Base-by-base conservation (phyloP, 73 alveolate genomes). In the Paramecium sexaurelia region DNA sequence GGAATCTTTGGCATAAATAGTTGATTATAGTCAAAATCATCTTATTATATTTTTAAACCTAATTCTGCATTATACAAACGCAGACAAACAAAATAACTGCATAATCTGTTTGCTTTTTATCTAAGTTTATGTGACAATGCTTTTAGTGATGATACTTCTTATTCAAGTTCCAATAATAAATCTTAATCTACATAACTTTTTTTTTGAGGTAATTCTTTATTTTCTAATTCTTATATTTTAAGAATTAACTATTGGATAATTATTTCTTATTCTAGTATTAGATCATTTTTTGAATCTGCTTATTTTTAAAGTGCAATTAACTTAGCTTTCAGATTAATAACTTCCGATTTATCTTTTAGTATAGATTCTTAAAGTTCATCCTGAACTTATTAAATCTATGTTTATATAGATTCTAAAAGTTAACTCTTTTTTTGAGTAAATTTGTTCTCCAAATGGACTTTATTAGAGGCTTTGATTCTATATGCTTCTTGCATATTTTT, bases 41-140 rank as follows among this genome's bases (percentile, higher is more conserved):
- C 87, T 39, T 73, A 73, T 39, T 73, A 10, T 11, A 73, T 73
- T 73, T 73, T 73, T 73, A 36, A 35, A 73, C 87, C 87, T 33
- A 17, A 73, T 13, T 73, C 87, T 27, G 57, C 9, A 73, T 39
- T 73, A 73, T 73, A 73, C 8, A 73, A 36, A 11, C 57, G 20
- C 1, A 73, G 32, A 36, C 55, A 33, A 36, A 73, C 87, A 33
- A 73, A 73, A 35, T 73, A 61, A 61, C 83, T 26, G 45, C 83
- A 61, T 61, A 61, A 32, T 22, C 83, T 17, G 26, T 61, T 61
- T 9, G 83, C 83, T 29, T 61, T 61, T 29, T 1, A 10, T 61
- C 83, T 26, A 26, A 61, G 43, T 29, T 29, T 61, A 29, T 26
- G 11, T 11, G 47, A 61, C n/a, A 61, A 61, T 29, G 39, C 13